phyloP scores from a whole-genome alignment of 1,139 yeast species.

The Pichia sp. region DNA sequence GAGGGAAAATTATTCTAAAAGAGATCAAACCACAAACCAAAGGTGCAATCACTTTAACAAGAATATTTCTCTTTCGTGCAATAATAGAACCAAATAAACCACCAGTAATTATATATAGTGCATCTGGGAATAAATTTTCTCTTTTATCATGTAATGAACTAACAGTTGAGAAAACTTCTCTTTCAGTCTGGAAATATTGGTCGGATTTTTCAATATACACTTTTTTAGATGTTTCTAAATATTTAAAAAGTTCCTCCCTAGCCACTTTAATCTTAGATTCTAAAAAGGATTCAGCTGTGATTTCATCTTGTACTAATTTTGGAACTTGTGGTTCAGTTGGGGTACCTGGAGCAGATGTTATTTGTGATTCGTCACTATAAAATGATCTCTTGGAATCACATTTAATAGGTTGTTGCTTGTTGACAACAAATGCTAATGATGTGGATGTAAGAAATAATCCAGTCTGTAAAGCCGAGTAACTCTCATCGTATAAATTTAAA shows the following conservation, averaged over 20 bases:
- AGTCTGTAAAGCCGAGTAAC: not conserved
- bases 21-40: constrained; percentile 60
- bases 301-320: constrained; percentile 44
- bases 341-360: constrained; percentile 43
- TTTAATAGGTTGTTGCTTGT: not conserved
- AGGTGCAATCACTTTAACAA: constrained; percentile 59
- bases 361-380: constrained; percentile 51
- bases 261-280: constrained; percentile 44
- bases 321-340: constrained; percentile 29
- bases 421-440: constrained; percentile 1
- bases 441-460: constrained; percentile 13
- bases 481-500: not conserved
- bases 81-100: constrained; percentile 73
- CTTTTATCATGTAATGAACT: constrained; percentile 62
- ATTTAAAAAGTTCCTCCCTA: constrained; percentile 36
- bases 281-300: constrained; percentile 52
- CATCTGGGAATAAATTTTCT: constrained; percentile 75
- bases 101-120: constrained; percentile 68
- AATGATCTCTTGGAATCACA: constrained; percentile 36
- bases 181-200: constrained; percentile 44
- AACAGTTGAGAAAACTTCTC: constrained; percentile 59
- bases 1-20: constrained; percentile 71
- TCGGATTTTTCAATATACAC: constrained; percentile 39
- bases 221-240: constrained; percentile 30
- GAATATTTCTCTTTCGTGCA: constrained; percentile 63